Evolutionary conservation across 768 basidiomycete genomes (phyloP).

Genomic region (Tulasnella sp.): DNA sequence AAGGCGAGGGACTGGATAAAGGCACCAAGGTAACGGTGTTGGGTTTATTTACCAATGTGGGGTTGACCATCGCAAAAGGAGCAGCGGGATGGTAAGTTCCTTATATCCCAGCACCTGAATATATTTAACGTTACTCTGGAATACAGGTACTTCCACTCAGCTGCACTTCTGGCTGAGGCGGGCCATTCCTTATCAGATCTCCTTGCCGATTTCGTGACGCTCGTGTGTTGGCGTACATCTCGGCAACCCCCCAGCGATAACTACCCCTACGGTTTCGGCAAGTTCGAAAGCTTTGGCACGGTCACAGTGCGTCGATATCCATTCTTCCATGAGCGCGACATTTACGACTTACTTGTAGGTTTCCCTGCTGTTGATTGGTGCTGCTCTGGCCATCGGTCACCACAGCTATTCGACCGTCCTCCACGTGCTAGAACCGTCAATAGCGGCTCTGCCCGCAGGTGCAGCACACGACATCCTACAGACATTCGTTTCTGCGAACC

Average conservation of each 20-base stretch:
- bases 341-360: conserved; percentile 24
- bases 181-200: conserved; percentile 78
- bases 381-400: conserved; percentile 60
- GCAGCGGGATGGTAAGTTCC: conserved; percentile 69
- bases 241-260: conserved; percentile 61
- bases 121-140: not conserved
- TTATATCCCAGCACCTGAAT: not conserved
- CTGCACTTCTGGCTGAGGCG: conserved; percentile 83
- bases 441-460: conserved; percentile 52
- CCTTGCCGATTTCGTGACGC: conserved; percentile 80
- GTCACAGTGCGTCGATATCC: conserved; percentile 37
- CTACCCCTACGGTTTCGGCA: conserved; percentile 80
- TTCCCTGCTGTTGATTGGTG: conserved; percentile 73
- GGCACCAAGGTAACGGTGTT: conserved; percentile 76
- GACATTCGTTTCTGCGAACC: conserved; percentile 23
- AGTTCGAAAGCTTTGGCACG: conserved; percentile 95
- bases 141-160: conserved; percentile 52
- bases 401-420: conserved; percentile 82
- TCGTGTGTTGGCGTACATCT: conserved; percentile 79
- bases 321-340: not conserved
- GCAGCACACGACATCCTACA: conserved; percentile 50
- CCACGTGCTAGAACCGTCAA: conserved; percentile 53
- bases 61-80: conserved; percentile 72
- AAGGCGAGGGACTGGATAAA: conserved; percentile 34
- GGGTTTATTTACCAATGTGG: conserved; percentile 72